Base-by-base conservation (phyloP, 2,329 filamentous ascomycete genomes). In the Ceratocystis eucalypticola region DNA sequence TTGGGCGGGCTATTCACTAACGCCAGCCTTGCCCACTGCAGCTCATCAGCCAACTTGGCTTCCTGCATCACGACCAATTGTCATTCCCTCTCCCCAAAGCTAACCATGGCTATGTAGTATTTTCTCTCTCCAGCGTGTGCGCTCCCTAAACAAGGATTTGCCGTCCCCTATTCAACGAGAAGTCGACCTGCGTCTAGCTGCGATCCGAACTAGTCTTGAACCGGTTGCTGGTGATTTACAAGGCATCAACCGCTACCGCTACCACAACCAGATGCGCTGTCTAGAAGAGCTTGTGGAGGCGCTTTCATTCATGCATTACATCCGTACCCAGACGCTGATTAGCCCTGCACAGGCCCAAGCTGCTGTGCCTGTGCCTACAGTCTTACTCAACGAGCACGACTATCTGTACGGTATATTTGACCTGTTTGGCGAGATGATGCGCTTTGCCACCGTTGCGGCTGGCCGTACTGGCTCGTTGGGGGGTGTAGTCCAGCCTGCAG, bases 271-370 rank as follows among this genome's bases (percentile, higher is more conserved):
- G 65, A 86, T 96, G 70, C 88, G 88, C 25, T 93, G 91, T 62
- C 85, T 96, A 64, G 94, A 99, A 76, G 94, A 99, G 76, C 94
- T 91, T 72, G 88, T 96, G 75, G 94, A 99, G 77, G 92, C 93
- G 0, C 79, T 95, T 33, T 88, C 89, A 0, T 96, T 99, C 74
- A 82, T 88, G 68, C 86, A 96, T 75, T 99, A 99, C 76, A 83
- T 99, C 44, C 82, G 84, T 61, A 85, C 84, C 1, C 90, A 96
- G 73, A 82, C 78, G 0, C 80, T 97, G 61, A 86, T 97, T 70
- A 83, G 85, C 0, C 83, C 83, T 8, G 79, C 83, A 0, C 83
- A 89, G 66, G 81, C 88, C 0, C 75, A 79, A 37, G 76, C 72
- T 0, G 75, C 77, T 1, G 74, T 86, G 5, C 79, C 78, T 0